Evolutionary conservation across 2,329 filamentous ascomycete genomes (phyloP), one percentile per base, ranked within the genome.

Genomic region (Botrytis aclada): DNA sequence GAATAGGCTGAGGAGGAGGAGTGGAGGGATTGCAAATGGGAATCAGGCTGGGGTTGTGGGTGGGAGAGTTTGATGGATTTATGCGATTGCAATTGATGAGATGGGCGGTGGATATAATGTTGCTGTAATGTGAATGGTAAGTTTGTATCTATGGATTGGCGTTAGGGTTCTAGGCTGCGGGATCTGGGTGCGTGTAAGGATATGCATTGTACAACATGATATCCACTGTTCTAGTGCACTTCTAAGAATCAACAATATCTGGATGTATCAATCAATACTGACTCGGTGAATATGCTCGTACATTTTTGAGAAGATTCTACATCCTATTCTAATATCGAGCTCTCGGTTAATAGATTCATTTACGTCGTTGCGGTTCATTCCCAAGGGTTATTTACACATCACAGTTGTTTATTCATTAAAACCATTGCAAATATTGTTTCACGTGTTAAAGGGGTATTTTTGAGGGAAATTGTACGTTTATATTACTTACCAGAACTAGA

Each of bases 1-100:
- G 82, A 88, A 89, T 72, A 88, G 90, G 4, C 81, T 89, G 29
- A 88, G 89, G 70, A 66, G 60, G 37, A 65, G 62, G 41, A 47
- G 60, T 16, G 34, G 45, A 37, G 62, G 70, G 9, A 67, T 54
- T 37, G 25, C 37, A 16, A 70, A 62, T 43, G 56, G 29, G 29
- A 45, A 39, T 70, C 41, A 41, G 25, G 43, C 47, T n/a, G 34
- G 56, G 14, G 51, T 54, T 72, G 51, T 41, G 18, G 65, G 45
- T 25, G 54, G 32, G 37, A 56, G 65, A n/a, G 41, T 62, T 45
- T 69, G 34, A 58, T 29, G 18, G 4, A 2, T 16, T 10, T 10
- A 1, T 32, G 47, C 3, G 37, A 2, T 37, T 32, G 47, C 3
- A n/a, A 2, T 37, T 29, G 32, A 37, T 56, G 25, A 39, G 37